Conservation (phyloP, 306 rosid genomes). For the Quercus bicolor region DNA sequence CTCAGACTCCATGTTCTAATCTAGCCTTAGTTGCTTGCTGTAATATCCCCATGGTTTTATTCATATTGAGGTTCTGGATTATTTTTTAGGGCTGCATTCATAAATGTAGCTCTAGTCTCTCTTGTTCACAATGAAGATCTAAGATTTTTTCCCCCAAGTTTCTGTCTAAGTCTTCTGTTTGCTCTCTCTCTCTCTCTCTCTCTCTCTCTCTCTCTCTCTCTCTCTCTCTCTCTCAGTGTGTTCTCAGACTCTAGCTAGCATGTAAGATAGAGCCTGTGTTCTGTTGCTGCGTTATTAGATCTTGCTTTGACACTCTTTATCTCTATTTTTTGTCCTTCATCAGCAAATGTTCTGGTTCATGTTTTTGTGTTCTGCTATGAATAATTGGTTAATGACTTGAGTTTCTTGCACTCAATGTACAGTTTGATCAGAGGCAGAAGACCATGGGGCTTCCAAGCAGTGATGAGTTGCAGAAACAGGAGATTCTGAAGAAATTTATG, state of each 20-base stretch:
- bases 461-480: slow-evolving; percentile 82
- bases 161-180: not conserved
- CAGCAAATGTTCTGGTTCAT: not conserved
- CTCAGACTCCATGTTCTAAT: not conserved
- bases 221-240: not conserved
- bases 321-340: not conserved
- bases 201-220: not conserved
- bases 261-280: not conserved
- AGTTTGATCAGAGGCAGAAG: slow-evolving; percentile 96
- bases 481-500: slow-evolving; percentile 82
- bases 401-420: slow-evolving; percentile 1
- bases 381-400: not conserved
- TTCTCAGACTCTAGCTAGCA: not conserved
- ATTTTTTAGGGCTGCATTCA: not conserved
- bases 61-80: not conserved
- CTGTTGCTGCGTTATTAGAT: not conserved
- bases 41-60: not conserved
- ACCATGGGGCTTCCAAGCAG: slow-evolving; percentile 86
- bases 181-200: not conserved
- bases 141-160: not conserved
- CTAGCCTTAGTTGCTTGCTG: not conserved
- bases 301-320: not conserved
- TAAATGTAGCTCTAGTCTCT: not conserved
- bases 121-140: not conserved
- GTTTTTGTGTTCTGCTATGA: not conserved